Conservation (phyloP, 1,284 basidiomycete genomes). For the Sanghuangporus baumii region DNA sequence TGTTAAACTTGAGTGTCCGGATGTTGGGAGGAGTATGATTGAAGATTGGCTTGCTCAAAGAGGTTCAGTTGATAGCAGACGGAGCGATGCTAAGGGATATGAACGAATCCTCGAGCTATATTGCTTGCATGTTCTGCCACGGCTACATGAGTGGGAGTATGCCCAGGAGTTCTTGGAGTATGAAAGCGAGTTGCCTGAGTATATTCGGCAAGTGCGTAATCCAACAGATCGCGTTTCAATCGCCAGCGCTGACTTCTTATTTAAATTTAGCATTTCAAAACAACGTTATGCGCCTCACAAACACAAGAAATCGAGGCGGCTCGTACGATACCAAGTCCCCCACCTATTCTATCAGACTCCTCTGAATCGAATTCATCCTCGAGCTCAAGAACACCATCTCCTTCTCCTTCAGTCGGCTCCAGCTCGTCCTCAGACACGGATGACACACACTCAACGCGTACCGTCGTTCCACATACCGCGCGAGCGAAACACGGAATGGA, state of each 20-base stretch:
- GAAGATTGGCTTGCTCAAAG: constrained; percentile 70
- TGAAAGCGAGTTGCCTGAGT: constrained; percentile 54
- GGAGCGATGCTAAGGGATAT: constrained; percentile 47
- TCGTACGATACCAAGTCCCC: constrained; percentile 23
- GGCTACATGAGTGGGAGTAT: constrained; percentile 72
- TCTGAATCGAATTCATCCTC: constrained; percentile 29
- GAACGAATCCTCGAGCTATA: constrained; percentile 71
- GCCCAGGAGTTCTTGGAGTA: constrained; percentile 67
- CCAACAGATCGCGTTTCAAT: too few relatives aligned
- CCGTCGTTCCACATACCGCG: constrained; percentile 39
- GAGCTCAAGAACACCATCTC: constrained; percentile 22
- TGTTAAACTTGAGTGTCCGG: constrained; percentile 56
- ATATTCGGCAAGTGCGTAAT: constrained; percentile 46
- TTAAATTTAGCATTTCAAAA: constrained; percentile 33
- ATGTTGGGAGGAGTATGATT: constrained; percentile 54
- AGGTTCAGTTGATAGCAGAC: constrained; percentile 28
- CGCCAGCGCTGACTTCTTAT: neutral
- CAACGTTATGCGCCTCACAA: constrained; percentile 33
- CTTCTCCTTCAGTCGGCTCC: constrained; percentile 33
- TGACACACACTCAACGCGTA: constrained; percentile 47
- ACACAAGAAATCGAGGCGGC: constrained; percentile 19
- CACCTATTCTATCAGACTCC: constrained; percentile 25
- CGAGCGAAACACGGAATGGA: constrained; percentile 20
- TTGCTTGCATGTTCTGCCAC: constrained; percentile 63
- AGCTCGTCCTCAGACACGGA: constrained; percentile 50